Base-by-base conservation (phyloP, 495 filamentous ascomycete species). In the Penicillium bovifimosum region DNA sequence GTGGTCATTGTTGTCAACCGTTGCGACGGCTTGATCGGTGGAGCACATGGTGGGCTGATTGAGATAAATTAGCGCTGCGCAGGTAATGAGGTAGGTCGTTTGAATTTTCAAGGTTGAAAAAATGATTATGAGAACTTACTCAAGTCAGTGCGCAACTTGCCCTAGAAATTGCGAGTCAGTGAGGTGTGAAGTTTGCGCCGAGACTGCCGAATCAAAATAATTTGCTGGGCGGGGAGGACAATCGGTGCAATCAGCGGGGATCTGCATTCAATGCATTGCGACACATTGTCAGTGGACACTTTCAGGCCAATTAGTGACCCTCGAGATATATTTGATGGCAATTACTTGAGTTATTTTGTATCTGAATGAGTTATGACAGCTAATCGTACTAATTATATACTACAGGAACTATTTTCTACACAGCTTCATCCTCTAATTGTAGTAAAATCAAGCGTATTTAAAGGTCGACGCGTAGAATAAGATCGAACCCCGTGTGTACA, bases 1-100 rank as follows among this genome's bases (percentile, higher is more conserved):
- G 58, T 91, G 80, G 73, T 96, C 87, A 65, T 85, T 84, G 67
- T 80, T 80, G 28, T 56, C 54, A 43, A 58, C 32, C 52, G 55
- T 46, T 48, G 57, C 67, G 29, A 67, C 60, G 36, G 52, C 43
- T 67, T 71, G 62, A 35, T 55, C 26, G 38, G 48, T 40, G 46
- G 47, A 28, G 55, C 50, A 50, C 56, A 65, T 62, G 56, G 46
- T 59, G 47, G 44, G 40, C 36, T 56, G 33, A 38, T 32, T 13
- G 17, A 24, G n/a, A 48, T n/a, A 35, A n/a, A 27, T 34, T 47
- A 50, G 31, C 29, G 24, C 38, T 33, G 38, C n/a, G 4, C n/a
- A 36, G 14, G 34, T 13, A 36, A 29, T 13, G 1, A 16, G 31
- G 48, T 14, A 43, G 35, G 20, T 24, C 4, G 20, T 24, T 24